These are phyloP conservation scores for Heritiera fomes DNA, from an alignment of 345 rosid genomes.

Conservation along the genomic window DNA sequence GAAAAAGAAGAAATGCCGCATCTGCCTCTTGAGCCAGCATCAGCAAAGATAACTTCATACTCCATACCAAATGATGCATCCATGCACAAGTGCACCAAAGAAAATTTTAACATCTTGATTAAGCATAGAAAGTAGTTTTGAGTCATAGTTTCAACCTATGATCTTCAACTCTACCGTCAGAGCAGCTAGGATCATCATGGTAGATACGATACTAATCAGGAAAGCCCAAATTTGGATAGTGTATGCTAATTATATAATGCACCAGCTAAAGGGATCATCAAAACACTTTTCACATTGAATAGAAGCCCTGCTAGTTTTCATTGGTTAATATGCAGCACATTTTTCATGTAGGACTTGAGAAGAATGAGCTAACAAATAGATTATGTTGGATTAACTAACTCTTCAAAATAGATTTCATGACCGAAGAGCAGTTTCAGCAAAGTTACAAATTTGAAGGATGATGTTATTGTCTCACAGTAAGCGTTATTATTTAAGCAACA, in stretches of 20 bases:
- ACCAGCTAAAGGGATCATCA: conserved; percentile 1
- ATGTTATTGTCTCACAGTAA: neutral
- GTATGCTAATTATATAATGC: neutral
- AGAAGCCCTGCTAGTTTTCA: neutral
- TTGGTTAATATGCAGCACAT: neutral
- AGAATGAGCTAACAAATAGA: neutral
- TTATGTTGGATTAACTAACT: neutral
- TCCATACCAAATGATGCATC: neutral
- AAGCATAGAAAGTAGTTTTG: neutral
- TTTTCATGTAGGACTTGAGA: neutral
- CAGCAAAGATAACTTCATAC: neutral
- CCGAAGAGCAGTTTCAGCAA: neutral
- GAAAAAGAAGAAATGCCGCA: neutral
- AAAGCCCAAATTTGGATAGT: neutral
- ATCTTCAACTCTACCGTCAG: neutral
- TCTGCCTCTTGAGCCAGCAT: neutral
- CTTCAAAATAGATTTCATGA: conserved; percentile 4
- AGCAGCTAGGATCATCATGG: neutral
- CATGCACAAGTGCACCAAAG: neutral
- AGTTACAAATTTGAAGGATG: neutral
- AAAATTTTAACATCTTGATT: neutral
- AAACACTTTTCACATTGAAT: neutral
- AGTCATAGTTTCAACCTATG: neutral
- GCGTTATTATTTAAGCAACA: neutral
- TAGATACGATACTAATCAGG: neutral